Evolutionary conservation across 345 rosid species (phyloP).

Genomic region (Raphanus sativus): DNA sequence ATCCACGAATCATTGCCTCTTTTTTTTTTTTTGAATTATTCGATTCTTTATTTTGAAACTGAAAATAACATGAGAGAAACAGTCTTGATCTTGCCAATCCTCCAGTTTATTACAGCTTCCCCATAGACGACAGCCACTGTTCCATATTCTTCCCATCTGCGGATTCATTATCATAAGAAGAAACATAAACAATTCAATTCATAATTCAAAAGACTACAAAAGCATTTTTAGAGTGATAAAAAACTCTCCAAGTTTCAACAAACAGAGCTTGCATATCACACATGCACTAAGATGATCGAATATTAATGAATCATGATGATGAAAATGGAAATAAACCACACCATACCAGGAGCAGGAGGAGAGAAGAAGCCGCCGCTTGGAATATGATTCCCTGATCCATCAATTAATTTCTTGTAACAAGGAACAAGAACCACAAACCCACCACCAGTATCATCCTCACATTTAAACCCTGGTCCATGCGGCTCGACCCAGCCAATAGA

Average conservation of each 20-base stretch:
- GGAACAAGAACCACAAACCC: slow-evolving; percentile 82
- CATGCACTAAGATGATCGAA: not conserved
- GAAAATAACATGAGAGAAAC: slow-evolving; percentile 6
- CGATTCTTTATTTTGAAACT: not conserved
- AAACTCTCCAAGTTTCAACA: not conserved
- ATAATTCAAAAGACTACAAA: not conserved
- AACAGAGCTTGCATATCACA: not conserved
- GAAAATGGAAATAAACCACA: slow-evolving; percentile 12
- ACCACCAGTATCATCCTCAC: slow-evolving; percentile 46
- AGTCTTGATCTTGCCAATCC: not conserved
- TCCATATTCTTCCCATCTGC: slow-evolving; percentile 61
- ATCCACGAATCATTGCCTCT: slow-evolving; percentile 24
- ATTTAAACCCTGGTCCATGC: slow-evolving; percentile 63
- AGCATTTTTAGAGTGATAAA: not conserved
- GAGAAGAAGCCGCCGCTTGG: slow-evolving; percentile 44
- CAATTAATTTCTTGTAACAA: slow-evolving; percentile 51
- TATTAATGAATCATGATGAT: not conserved
- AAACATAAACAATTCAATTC: not conserved
- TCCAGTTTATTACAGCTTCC: slow-evolving; percentile 43
- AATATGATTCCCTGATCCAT: slow-evolving; percentile 49
- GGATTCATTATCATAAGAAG: too few species aligned
- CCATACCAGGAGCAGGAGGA: slow-evolving; percentile 54
- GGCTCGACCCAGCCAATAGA: slow-evolving; percentile 90
- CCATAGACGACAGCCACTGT: slow-evolving; percentile 59
- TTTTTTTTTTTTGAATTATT: not conserved